These are phyloP conservation scores for Tylopilus cervinicoccineus DNA, from an alignment of 768 basidiomycete genomes.

Conservation along the genomic window DNA sequence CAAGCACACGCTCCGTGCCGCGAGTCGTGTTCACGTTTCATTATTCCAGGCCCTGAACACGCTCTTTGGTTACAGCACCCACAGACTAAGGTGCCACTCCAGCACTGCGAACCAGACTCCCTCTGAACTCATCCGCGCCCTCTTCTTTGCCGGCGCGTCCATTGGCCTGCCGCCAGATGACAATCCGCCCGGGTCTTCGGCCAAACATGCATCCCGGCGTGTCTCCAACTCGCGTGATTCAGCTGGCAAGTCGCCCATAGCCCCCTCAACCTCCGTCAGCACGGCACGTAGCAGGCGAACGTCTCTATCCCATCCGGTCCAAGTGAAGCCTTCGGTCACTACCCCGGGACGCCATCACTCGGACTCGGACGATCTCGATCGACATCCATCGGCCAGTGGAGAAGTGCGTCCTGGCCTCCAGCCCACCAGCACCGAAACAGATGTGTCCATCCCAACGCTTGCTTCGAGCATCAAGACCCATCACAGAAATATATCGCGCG, in stretches of 20 bases:
- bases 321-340: slow-evolving; percentile 15
- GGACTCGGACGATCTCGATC: slow-evolving; percentile 11
- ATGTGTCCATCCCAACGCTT: slow-evolving; percentile 13
- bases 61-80: slow-evolving; percentile 56
- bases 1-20: no score
- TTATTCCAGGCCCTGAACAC: slow-evolving; percentile 50
- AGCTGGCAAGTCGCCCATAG: slow-evolving; percentile 14
- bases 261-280: slow-evolving; percentile 13
- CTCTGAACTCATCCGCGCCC: slow-evolving; percentile 32
- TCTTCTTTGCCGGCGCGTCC: slow-evolving; percentile 34
- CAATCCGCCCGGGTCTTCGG: neutral
- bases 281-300: slow-evolving; percentile 26
- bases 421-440: slow-evolving; percentile 10
- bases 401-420: slow-evolving; percentile 10
- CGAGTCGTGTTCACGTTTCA: slow-evolving; percentile 6
- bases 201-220: slow-evolving; percentile 19
- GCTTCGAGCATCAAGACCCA: slow-evolving; percentile 9
- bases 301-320: slow-evolving; percentile 20
- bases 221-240: slow-evolving; percentile 21
- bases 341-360: slow-evolving; percentile 14
- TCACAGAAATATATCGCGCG: slow-evolving; percentile 12
- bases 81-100: slow-evolving; percentile 50
- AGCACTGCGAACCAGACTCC: slow-evolving; percentile 15
- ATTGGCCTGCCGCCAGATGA: slow-evolving; percentile 15
- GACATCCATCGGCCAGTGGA: neutral